Conservation (phyloP, 1,284 basidiomycete species). For the Tranzscheliella williamsii region DNA sequence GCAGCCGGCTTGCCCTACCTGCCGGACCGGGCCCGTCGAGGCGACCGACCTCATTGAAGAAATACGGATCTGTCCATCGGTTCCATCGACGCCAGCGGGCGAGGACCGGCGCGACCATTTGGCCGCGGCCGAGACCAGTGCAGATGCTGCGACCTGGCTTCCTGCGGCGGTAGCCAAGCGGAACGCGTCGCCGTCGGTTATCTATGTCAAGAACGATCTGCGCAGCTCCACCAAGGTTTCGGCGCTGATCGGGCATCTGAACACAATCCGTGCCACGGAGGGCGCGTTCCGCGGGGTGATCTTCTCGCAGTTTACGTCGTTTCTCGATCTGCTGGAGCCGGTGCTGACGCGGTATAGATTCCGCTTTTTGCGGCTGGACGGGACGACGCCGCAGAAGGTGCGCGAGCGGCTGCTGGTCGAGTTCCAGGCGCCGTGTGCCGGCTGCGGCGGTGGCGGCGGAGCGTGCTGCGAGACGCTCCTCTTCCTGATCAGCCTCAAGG, state of each 20-base stretch:
- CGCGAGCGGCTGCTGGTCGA: slow-evolving; percentile 75
- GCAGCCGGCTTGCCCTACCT: slow-evolving; percentile 63
- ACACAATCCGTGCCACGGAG: slow-evolving; percentile 66
- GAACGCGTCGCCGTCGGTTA: slow-evolving; percentile 3
- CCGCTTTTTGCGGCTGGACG: slow-evolving; percentile 70
- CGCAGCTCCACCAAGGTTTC: slow-evolving; percentile 84
- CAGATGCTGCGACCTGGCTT: no score
- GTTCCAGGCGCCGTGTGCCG: slow-evolving; percentile 71
- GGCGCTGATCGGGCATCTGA: slow-evolving; percentile 72
- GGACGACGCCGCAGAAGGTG: slow-evolving; percentile 85
- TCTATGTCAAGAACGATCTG: slow-evolving; percentile 72
- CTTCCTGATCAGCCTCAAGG: slow-evolving; percentile 85
- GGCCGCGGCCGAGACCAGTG: no score
- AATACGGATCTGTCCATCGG: slow-evolving; percentile 60
- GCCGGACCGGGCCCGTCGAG: slow-evolving; percentile 60
- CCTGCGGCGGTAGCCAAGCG: background rate
- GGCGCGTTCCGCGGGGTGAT: slow-evolving; percentile 59
- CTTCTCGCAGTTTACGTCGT: slow-evolving; percentile 63
- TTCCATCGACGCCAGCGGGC: no score
- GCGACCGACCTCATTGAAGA: slow-evolving; percentile 68
- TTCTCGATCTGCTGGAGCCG: slow-evolving; percentile 58
- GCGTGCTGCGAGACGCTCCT: slow-evolving; percentile 72
- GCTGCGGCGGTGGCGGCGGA: slow-evolving; percentile 60
- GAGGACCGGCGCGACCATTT: no score
- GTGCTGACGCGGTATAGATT: slow-evolving; percentile 40